phyloP scores from a whole-genome alignment of 345 rosid genomes.

The Psidium friedrichsthalianum region DNA sequence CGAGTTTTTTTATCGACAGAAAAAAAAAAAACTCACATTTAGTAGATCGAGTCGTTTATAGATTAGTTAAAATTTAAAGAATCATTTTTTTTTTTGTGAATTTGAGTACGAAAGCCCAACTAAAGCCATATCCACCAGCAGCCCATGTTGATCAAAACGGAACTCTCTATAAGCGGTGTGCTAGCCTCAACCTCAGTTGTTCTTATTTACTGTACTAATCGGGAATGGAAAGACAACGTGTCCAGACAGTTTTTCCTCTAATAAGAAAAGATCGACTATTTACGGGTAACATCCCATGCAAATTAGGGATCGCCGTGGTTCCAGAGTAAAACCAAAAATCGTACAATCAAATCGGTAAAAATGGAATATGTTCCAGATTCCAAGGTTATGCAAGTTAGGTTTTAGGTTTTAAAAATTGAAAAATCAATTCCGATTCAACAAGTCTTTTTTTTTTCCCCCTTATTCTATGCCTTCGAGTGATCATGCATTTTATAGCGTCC shows the following conservation, averaged over 20 bases:
- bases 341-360: no score
- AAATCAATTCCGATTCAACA: no score
- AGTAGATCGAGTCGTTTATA: rapidly evolving
- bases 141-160: background rate
- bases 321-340: no score
- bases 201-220: background rate
- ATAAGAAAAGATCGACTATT: background rate
- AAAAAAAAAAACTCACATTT: background rate
- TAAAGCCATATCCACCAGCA: background rate
- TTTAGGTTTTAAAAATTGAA: no score
- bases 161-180: background rate
- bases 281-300: background rate
- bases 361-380: no score
- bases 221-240: no score
- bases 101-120: background rate
- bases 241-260: background rate
- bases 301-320: background rate
- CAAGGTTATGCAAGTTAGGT: no score
- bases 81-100: background rate
- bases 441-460: no score
- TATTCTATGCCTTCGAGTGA: no score
- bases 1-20: background rate
- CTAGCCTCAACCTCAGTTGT: background rate
- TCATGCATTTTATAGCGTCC: no score
- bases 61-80: background rate